phyloP scores from a whole-genome alignment of 2,329 filamentous ascomycete genomes.

The Colletotrichum orbiculare region DNA sequence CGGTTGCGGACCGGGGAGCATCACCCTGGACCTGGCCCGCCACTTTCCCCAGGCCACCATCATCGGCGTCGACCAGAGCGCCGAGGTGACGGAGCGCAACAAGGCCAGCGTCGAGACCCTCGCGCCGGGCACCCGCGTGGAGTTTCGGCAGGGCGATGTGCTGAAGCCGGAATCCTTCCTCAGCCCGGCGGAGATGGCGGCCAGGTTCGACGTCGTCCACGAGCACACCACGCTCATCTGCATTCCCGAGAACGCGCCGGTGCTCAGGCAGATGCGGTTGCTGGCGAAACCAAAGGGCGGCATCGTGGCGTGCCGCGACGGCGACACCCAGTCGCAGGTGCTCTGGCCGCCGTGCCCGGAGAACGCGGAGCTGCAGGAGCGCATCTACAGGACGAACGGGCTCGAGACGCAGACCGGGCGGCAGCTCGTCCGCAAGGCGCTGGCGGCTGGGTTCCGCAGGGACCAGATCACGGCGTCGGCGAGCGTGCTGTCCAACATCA shows the following conservation, averaged over 20 bases:
- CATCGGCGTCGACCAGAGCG: constrained; percentile 45
- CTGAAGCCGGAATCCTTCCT: constrained; percentile 23
- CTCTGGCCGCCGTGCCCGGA: constrained; percentile 32
- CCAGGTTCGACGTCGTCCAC: constrained; percentile 28
- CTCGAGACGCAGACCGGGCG: constrained; percentile 26
- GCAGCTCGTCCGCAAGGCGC: constrained; percentile 23
- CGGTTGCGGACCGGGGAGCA: constrained; percentile 56
- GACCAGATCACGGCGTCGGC: constrained; percentile 19
- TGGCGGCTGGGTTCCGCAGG: constrained; percentile 14
- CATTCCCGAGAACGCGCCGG: constrained; percentile 21
- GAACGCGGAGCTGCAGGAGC: constrained; percentile 32
- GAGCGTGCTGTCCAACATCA: constrained; percentile 27
- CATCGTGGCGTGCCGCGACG: constrained; percentile 30
- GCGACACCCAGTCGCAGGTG: constrained; percentile 31
- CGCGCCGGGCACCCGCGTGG: constrained; percentile 3
- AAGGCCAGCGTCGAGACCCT: constrained; percentile 1
- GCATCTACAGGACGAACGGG: constrained; percentile 30
- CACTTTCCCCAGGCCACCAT: constrained; percentile 51
- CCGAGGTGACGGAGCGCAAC: constrained; percentile 27
- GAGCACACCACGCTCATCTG: constrained; percentile 33
- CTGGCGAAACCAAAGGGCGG: constrained; percentile 24
- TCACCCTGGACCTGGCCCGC: constrained; percentile 52
- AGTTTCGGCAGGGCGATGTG: constrained; percentile 28
- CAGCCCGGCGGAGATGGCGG: constrained; percentile 10
- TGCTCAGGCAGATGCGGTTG: constrained; percentile 24